A percentile compares a stretch with the other conserved stretches of the same genome.
phyloP scores from a whole-genome alignment of 768 basidiomycete species.

The Lactifluus volemus region DNA sequence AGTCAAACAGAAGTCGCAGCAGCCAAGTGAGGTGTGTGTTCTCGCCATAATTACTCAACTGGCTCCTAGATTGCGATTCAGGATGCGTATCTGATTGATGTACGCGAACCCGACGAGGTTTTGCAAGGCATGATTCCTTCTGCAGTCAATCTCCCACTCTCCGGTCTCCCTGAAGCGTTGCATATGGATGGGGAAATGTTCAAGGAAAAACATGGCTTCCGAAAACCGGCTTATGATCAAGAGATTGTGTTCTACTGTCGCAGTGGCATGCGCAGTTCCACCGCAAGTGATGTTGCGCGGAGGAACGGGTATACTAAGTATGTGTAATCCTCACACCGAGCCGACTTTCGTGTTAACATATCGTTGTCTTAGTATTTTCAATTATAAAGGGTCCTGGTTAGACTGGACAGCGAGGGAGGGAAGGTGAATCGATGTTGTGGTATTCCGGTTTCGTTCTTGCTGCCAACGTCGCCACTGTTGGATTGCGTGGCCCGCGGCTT shows the following conservation, averaged over 20 bases:
- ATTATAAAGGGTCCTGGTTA: slow-evolving; percentile 84
- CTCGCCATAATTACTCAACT: slow-evolving; percentile 14
- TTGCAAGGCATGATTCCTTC: slow-evolving; percentile 42
- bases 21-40: slow-evolving; percentile 52
- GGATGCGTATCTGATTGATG: slow-evolving; percentile 74
- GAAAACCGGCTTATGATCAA: slow-evolving; percentile 32
- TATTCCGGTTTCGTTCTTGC: neutral
- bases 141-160: slow-evolving; percentile 42
- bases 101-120: slow-evolving; percentile 56
- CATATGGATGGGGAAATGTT: slow-evolving; percentile 28
- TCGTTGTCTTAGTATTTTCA: slow-evolving; percentile 30
- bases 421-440: slow-evolving; percentile 28
- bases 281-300: slow-evolving; percentile 34
- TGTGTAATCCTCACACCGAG: neutral
- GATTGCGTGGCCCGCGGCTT: neutral
- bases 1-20: slow-evolving; percentile 68
- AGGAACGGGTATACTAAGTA: slow-evolving; percentile 36
- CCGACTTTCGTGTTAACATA: neutral
- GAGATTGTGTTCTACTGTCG: slow-evolving; percentile 43
- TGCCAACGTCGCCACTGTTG: neutral
- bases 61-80: slow-evolving; percentile 24
- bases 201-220: slow-evolving; percentile 27
- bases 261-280: slow-evolving; percentile 39
- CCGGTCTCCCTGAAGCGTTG: slow-evolving; percentile 31
- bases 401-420: slow-evolving; percentile 64